These are phyloP conservation scores for Phascolomyces articulosus DNA, from an alignment of 371 early-diverging fungal species.

Conservation along the genomic window DNA sequence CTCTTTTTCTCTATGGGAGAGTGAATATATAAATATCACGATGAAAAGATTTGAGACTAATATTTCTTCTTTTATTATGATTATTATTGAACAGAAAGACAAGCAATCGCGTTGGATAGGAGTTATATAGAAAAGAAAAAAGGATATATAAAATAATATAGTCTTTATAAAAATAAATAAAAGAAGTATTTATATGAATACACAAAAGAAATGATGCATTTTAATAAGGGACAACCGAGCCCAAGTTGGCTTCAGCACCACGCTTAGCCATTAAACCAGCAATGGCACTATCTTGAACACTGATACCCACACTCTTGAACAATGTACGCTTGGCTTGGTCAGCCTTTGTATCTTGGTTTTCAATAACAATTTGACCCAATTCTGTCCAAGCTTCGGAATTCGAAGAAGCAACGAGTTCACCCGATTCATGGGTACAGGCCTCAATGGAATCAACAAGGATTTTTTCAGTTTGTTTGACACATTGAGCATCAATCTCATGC, in stretches of 20 bases:
- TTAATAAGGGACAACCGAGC: slow-evolving; percentile 45
- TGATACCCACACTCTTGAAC: slow-evolving; percentile 69
- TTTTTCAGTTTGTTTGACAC: slow-evolving; percentile 36
- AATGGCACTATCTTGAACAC: slow-evolving; percentile 67
- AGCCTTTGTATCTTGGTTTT: slow-evolving; percentile 12
- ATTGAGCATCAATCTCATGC: slow-evolving; percentile 62
- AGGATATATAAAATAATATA: no score
- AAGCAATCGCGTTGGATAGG: background rate
- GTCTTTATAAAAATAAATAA: no score
- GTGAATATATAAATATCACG: background rate
- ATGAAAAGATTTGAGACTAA: background rate
- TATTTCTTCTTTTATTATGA: background rate
- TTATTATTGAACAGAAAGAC: background rate
- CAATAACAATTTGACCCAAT: slow-evolving; percentile 42
- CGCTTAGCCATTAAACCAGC: slow-evolving; percentile 48
- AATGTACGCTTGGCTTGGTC: slow-evolving; percentile 35
- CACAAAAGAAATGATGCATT: no score
- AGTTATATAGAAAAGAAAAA: slow-evolving; percentile 14
- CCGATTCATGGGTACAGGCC: slow-evolving; percentile 59
- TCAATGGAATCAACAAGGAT: slow-evolving; percentile 57
- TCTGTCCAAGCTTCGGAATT: slow-evolving; percentile 43
- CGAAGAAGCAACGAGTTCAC: slow-evolving; percentile 58
- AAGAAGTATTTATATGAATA: no score
- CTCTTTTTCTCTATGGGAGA: background rate
- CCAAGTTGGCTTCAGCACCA: slow-evolving; percentile 46